These are phyloP conservation scores for Punctularia strigosozonata DNA, from an alignment of 768 basidiomycete species.

Conservation along the genomic window DNA sequence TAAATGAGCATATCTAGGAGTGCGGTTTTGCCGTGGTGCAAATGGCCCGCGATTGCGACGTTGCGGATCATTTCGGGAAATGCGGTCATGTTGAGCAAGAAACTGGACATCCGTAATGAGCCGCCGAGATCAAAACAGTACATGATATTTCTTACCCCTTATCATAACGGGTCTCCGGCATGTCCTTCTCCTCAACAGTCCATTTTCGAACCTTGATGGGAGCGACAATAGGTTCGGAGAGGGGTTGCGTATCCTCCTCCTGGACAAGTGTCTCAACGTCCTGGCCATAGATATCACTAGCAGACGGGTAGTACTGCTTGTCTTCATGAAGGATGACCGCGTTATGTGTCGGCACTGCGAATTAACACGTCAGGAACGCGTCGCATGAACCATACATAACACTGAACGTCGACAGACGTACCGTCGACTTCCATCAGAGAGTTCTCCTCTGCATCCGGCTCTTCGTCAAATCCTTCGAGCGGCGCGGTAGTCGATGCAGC, in stretches of 20 bases:
- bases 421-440: constrained; percentile 84
- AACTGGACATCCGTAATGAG: constrained; percentile 36
- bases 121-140: neutral
- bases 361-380: neutral
- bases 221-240: constrained; percentile 90
- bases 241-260: constrained; percentile 94
- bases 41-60: constrained; percentile 89
- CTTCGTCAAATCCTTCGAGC: constrained; percentile 77
- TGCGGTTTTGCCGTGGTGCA: constrained; percentile 97
- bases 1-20: constrained; percentile 95
- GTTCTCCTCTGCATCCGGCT: constrained; percentile 38
- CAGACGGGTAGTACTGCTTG: constrained; percentile 96
- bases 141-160: constrained; percentile 56
- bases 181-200: constrained; percentile 88
- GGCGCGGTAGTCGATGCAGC: constrained; percentile 31
- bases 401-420: constrained; percentile 19
- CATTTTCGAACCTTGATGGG: constrained; percentile 94
- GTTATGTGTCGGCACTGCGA: constrained; percentile 63
- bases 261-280: constrained; percentile 96
- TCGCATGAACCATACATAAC: neutral
- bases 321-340: constrained; percentile 91
- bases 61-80: constrained; percentile 95
- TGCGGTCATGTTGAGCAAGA: constrained; percentile 80
- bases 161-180: constrained; percentile 96
- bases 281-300: constrained; percentile 82